Evolutionary conservation across 352 stramenopile species (phyloP), one percentile per base, ranked within the genome.

Genomic region (Thraustotheca clavata): DNA sequence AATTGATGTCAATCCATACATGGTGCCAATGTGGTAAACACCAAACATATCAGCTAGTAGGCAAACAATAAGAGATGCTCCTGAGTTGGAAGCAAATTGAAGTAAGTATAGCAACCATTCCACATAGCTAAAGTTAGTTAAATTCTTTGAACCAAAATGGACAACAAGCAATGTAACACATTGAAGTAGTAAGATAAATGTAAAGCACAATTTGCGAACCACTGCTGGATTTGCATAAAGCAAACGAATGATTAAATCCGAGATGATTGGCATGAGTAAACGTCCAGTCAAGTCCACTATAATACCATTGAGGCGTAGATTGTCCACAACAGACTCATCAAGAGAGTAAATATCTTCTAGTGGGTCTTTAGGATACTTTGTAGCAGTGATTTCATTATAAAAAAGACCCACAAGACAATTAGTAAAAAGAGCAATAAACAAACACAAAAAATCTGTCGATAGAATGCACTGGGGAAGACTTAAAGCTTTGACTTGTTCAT

Each of bases 21-120:
- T 71, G 11, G 59, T 63, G 3, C 62, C 67, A 0, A 60, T 41
- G 36, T 71, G 60, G 20, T 71, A 70, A 18, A 66, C 57, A 4
- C 67, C 67, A 68, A 71, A 71, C 40, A 70, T 71, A 46, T 71
- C 67, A 7, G 67, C 59, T 33, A 71, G 9, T 39, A 67, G 54
- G 29, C 59, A 60, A 9, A 59, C 54, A 4, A 71, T 18, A 11
- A 66, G 43, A 0, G 34, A 32, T 16, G 67, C 34, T 11, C 46
- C 50, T 20, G 54, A 60, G 29, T 59, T 59, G 12, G 54, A 71
- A 11, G n/a, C 32, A 38, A 71, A 67, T 22, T 33, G 32, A 8
- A 71, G 22, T n/a, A 31, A 38, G 31, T 35, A 71, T 11, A 40
- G 22, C n/a, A 61, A 31, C 48, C 31, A 52, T 11, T 41, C 26